Conservation (phyloP, 768 basidiomycete genomes). For the Sarcodon sp. region DNA sequence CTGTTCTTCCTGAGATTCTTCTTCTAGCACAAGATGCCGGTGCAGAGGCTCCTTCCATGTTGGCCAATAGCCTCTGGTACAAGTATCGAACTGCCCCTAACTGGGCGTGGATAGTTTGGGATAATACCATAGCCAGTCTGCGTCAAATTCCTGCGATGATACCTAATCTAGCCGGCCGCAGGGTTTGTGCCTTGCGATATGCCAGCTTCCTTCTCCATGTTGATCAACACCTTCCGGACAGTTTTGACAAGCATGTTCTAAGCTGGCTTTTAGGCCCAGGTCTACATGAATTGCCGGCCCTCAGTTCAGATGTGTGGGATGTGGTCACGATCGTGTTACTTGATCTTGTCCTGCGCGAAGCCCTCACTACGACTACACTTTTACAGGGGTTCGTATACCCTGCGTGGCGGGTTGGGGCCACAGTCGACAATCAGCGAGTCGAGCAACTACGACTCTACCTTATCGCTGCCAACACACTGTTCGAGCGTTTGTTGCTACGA, state of each 20-base stretch:
- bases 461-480: constrained; percentile 49
- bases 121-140: constrained; percentile 64
- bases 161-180: constrained; percentile 29
- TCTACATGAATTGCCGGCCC: constrained; percentile 43
- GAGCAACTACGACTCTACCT: constrained; percentile 38
- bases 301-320: constrained; percentile 55
- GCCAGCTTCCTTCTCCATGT: constrained; percentile 60
- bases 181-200: constrained; percentile 49
- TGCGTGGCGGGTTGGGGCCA: constrained; percentile 52
- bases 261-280: constrained; percentile 65
- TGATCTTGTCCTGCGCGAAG: constrained; percentile 51
- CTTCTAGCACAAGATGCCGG: constrained; percentile 46
- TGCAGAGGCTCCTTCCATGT: constrained; percentile 48
- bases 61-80: constrained; percentile 74
- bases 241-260: constrained; percentile 58
- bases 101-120: constrained; percentile 81
- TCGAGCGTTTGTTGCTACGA: constrained; percentile 43
- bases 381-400: constrained; percentile 69
- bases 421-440: constrained; percentile 22
- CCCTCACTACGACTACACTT: constrained; percentile 60
- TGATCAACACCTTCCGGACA: constrained; percentile 63
- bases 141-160: constrained; percentile 54
- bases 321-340: constrained; percentile 49
- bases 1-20: constrained; percentile 47
- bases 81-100: constrained; percentile 61